Conservation (phyloP, 208 protist species). For the Acanthamoeba sp. region DNA sequence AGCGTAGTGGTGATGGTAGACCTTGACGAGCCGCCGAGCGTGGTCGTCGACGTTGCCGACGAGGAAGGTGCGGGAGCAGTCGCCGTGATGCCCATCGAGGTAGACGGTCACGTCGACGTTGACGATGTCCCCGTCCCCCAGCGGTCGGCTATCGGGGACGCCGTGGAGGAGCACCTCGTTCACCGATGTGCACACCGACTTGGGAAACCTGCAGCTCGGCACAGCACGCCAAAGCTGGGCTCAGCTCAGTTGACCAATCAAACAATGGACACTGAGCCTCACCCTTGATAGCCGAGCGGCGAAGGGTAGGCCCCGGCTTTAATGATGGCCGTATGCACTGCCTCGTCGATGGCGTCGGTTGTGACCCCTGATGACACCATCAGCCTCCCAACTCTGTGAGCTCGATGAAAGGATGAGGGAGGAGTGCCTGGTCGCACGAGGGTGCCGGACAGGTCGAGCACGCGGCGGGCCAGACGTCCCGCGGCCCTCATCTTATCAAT, state of each 20-base stretch:
- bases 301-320: slow-evolving; percentile 96
- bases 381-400: not conserved
- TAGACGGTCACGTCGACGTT: slow-evolving; percentile 98
- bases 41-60: slow-evolving; percentile 86
- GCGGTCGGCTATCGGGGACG: slow-evolving; percentile 96
- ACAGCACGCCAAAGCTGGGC: too few relatives aligned
- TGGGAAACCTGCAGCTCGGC: slow-evolving; percentile 97
- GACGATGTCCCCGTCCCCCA: slow-evolving; percentile 98
- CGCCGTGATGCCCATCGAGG: slow-evolving; percentile 85
- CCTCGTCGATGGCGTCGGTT: slow-evolving; percentile 97
- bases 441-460: not conserved
- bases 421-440: not conserved
- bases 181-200: slow-evolving; percentile 96
- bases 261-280: not conserved
- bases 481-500: slow-evolving; percentile 23
- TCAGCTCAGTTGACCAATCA: not conserved
- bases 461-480: slow-evolving; percentile 1
- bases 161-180: slow-evolving; percentile 91
- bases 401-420: not conserved
- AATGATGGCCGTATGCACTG: slow-evolving; percentile 86
- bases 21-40: slow-evolving; percentile 80
- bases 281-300: slow-evolving; percentile 96
- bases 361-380: slow-evolving; percentile 98
- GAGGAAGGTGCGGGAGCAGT: slow-evolving; percentile 85
- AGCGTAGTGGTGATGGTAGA: not conserved